phyloP scores from a whole-genome alignment of 108 stramenopile genomes.

The Conticribra guillardii region DNA sequence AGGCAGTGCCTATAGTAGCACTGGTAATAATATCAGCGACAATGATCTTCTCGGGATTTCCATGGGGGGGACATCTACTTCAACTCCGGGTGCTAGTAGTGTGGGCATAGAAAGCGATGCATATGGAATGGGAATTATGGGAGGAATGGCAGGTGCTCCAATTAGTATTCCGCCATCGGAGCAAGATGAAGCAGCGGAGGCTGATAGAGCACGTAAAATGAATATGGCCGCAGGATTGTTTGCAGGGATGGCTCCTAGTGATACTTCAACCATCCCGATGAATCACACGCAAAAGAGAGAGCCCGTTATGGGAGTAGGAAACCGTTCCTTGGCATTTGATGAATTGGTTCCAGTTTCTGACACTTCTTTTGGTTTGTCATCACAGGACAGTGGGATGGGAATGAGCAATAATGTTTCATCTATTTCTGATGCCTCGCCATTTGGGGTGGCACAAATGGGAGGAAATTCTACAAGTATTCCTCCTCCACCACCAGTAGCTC shows the following conservation, averaged over 20 bases:
- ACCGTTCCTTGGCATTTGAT: conserved; percentile 4
- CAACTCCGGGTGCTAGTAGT: too few relatives aligned
- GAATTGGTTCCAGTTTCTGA: conserved; percentile 10
- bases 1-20: too few relatives aligned
- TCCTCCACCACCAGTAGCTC: conserved; percentile 19
- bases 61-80: too few relatives aligned
- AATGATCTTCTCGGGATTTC: too few relatives aligned
- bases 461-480: conserved; percentile 10
- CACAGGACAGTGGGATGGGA: too few relatives aligned
- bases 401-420: background rate
- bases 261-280: too few relatives aligned
- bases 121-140: conserved; percentile 11
- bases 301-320: background rate
- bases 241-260: conserved; percentile 42
- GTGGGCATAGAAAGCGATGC: too few relatives aligned
- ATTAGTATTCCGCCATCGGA: background rate
- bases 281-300: background rate
- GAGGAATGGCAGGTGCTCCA: background rate
- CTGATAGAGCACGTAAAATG: conserved; percentile 39
- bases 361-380: background rate
- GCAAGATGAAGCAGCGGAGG: conserved; percentile 28
- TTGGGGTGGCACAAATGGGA: conserved; percentile 31
- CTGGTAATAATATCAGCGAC: too few relatives aligned
- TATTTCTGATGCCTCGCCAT: background rate
- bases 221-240: conserved; percentile 42